Base-by-base conservation (phyloP, 768 basidiomycete genomes). In the Amyloporia xantha region DNA sequence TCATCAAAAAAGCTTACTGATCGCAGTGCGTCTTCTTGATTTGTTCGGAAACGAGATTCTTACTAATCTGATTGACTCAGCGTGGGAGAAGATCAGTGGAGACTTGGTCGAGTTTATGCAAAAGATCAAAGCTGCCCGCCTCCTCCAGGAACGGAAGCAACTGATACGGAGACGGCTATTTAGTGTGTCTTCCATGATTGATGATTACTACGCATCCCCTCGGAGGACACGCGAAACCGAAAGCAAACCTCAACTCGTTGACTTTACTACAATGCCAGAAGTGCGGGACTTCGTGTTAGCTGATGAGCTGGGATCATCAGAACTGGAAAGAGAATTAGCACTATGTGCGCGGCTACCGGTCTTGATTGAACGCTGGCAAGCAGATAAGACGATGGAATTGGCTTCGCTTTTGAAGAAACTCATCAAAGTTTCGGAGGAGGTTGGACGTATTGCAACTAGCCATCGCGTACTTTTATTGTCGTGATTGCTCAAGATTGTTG, bases 1-100 rank as follows among this genome's bases (percentile, higher is more conserved):
- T 37, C 45, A n/a, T 38, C 56, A 1, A 48, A 57, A 41, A 41
- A 39, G 27, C 41, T 56, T 17, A 54, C 55, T 11, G 47, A 50
- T 2, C 38, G 36, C 26, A 46, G 52, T 56, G 27, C 12, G 52
- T 41, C 11, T 41, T 2, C 15, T 11, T 21, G 21, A 15, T 15
- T 38, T 13, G n/a, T 15, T 20, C n/a, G n/a, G n/a, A n/a, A n/a
- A n/a, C n/a, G 10, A 2, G 1, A 17, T 5, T n/a, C 15, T 15
- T 24, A 10, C 17, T 19, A 27, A 27, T 36, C 36, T 23, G 13
- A n/a, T 19, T 12, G 4, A 24, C 12, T 21, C 13, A 54, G 47
- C 11, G 9, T 54, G 52, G 48, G 15, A 38, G 1, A 42, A 41
- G n/a, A 50, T 54, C 24, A 28, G 35, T 0, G 35, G 27, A 2